Percentiles rank a stretch among this genome's conserved stretches.
Conservation (phyloP, 805 yeast species). For the Ogataea ramenticola region DNA sequence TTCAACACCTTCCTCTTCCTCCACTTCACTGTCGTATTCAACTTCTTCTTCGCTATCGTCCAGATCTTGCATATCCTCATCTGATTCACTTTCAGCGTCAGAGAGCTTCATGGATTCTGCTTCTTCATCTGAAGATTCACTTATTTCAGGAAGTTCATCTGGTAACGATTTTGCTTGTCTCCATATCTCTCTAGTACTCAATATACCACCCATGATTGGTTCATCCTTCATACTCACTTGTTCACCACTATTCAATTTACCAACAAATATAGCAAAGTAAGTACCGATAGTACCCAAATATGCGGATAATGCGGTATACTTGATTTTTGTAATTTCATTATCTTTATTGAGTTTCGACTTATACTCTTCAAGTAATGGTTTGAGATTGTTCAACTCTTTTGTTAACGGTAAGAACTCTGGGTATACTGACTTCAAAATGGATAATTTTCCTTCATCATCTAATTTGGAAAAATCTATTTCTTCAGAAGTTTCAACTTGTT, state of each 20-base stretch:
- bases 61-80: slow-evolving; percentile 9
- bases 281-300: slow-evolving; percentile 74
- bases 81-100: slow-evolving; percentile 15
- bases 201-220: slow-evolving; percentile 80
- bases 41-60: slow-evolving; percentile 7
- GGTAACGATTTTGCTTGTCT: slow-evolving; percentile 64
- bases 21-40: slow-evolving; percentile 4
- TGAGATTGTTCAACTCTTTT: slow-evolving; percentile 45
- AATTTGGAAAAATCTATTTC: slow-evolving; percentile 40
- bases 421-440: slow-evolving; percentile 51
- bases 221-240: slow-evolving; percentile 65
- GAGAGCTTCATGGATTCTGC: slow-evolving; percentile 15
- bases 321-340: slow-evolving; percentile 37
- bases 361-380: slow-evolving; percentile 34
- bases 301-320: slow-evolving; percentile 65
- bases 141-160: slow-evolving; percentile 21
- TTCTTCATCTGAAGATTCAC: slow-evolving; percentile 18
- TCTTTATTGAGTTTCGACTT: slow-evolving; percentile 14
- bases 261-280: slow-evolving; percentile 69
- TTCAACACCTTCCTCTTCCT: slow-evolving; percentile 4
- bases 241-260: slow-evolving; percentile 46
- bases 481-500: slow-evolving; percentile 6
- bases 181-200: slow-evolving; percentile 83
- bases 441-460: slow-evolving; percentile 44
- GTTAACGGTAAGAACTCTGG: slow-evolving; percentile 83